Conservation (phyloP, 2,329 filamentous ascomycete genomes). For the Cladosporium sphaerospermum region DNA sequence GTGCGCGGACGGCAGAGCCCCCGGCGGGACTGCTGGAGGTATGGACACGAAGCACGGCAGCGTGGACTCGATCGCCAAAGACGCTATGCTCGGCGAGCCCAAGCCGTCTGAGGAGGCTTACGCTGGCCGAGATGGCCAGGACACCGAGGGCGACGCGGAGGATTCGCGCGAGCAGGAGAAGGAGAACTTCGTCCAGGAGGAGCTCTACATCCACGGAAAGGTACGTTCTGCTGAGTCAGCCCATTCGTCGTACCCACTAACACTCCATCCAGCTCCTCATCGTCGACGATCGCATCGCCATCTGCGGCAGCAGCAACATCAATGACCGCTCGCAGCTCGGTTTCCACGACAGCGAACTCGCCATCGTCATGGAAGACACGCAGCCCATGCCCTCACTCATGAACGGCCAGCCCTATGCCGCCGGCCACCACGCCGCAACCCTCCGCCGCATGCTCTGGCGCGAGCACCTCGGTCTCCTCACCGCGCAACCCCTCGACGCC, state of each 20-base stretch:
- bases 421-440: conserved; percentile 74
- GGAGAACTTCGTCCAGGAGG: conserved; percentile 87
- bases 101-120: conserved; percentile 64
- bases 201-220: conserved; percentile 92
- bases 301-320: conserved; percentile 65
- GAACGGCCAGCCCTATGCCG: conserved; percentile 70
- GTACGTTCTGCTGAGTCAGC: conserved; percentile 36
- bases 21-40: conserved; percentile 14
- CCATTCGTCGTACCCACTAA: neutral
- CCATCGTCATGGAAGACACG: conserved; percentile 82
- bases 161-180: conserved; percentile 66
- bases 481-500: conserved; percentile 63
- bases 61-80: conserved; percentile 64
- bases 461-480: conserved; percentile 79
- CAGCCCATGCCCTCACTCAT: conserved; percentile 65
- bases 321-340: conserved; percentile 88
- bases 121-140: conserved; percentile 50
- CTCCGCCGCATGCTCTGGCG: conserved; percentile 79
- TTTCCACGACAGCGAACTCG: conserved; percentile 83
- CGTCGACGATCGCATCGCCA: conserved; percentile 75
- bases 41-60: conserved; percentile 40
- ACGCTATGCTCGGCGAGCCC: conserved; percentile 69
- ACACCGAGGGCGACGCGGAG: conserved; percentile 16
- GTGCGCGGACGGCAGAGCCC: conserved; percentile 14
- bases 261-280: conserved; percentile 51